Percentiles rank a stretch among this genome's conserved stretches.
Evolutionary conservation across 371 early-diverging fungal genomes (phyloP).

Genomic region (Mortierella sp.): DNA sequence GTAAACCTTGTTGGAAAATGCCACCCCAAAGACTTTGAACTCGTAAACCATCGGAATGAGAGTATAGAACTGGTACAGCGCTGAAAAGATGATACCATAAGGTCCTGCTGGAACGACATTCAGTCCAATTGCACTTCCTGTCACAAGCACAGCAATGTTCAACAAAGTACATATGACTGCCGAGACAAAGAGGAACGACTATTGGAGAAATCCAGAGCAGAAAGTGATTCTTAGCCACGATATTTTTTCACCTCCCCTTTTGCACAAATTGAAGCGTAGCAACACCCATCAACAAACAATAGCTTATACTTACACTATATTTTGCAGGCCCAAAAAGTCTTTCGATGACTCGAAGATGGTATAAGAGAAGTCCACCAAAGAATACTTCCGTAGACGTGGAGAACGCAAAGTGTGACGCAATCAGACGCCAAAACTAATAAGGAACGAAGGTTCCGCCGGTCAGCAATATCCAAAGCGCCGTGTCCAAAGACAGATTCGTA

Average conservation of each 20-base stretch:
- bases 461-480: no score
- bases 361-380: conserved; percentile 71
- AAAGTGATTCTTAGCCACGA: neutral
- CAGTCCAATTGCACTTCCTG: conserved; percentile 62
- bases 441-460: no score
- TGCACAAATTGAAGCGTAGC: neutral
- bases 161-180: conserved; percentile 63
- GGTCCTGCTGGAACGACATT: conserved; percentile 71
- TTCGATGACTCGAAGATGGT: conserved; percentile 77
- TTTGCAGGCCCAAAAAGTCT: conserved; percentile 78
- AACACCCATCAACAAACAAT: neutral
- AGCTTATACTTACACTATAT: conserved; percentile 62
- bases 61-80: conserved; percentile 67
- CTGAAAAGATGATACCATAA: conserved; percentile 71
- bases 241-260: no score
- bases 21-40: conserved; percentile 71
- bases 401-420: conserved; percentile 70
- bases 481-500: no score
- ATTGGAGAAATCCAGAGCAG: neutral
- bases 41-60: conserved; percentile 69
- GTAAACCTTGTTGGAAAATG: conserved; percentile 71
- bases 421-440: conserved; percentile 68
- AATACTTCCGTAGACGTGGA: conserved; percentile 73
- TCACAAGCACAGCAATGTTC: conserved; percentile 61
- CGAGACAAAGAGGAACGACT: conserved; percentile 72